Base-by-base conservation (phyloP, 306 rosid genomes). In the Malus fusca region DNA sequence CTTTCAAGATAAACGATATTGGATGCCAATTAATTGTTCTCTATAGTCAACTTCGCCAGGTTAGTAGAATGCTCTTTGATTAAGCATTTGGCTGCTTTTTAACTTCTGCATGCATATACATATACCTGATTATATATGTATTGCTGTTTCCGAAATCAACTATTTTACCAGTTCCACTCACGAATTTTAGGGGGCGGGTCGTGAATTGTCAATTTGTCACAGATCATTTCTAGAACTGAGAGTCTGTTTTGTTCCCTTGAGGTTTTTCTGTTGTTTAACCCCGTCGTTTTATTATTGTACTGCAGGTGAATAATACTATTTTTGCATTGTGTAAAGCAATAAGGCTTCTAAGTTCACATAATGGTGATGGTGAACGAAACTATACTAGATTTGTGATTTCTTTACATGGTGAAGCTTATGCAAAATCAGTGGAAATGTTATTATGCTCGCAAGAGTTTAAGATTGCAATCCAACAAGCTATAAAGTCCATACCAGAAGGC, bases 1-100 rank as follows among this genome's bases (percentile, higher is more conserved):
- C 84, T 71, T 81, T 84, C 37, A 84, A 76, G 72, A 74, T 90
- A 73, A 76, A 79, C 58, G 82, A 84, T 31, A 82, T 87, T 82
- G 96, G 93, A 51, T 87, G 95, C 78, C 95, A 87, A 77, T 81
- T 89, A 79, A 68, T 92, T 80, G 73, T 73, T 75, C 89, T 94
- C 77, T 92, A 90, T 67, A 64, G 97, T 81, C 93, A 94, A 86
- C 92, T 92, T 78, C 95, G 98, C 62, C 97, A 92, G 98, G 98
- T 94, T 84, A 15, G 91, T 86, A 65, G 69, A 58, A 62, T 60
- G 68, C 67, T 77, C 74, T 69, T 69, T 82, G 77, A 82, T 77
- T 37, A 33, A 71, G 21, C 65, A 25, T 67, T 68, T 83, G 66
- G 18, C 56, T 19, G 6, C 4, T 4, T 62, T 43, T 23, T n/a